These are phyloP conservation scores for Austropuccinia psidii DNA, from an alignment of 1,284 basidiomycete species.

Conservation along the genomic window DNA sequence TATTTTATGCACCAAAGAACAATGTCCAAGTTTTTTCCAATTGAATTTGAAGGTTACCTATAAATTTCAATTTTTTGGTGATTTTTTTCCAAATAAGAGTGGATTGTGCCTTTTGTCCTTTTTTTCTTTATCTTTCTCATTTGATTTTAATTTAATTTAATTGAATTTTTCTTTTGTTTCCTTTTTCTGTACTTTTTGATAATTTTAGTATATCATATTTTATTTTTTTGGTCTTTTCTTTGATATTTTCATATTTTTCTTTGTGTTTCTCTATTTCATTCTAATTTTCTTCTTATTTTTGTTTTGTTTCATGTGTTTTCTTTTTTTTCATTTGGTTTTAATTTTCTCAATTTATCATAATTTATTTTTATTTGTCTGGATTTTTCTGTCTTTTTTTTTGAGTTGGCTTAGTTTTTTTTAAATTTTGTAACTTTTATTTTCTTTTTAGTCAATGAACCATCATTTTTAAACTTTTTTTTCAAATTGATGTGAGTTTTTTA, in stretches of 20 bases:
- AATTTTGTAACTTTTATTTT: neutral
- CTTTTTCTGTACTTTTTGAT: neutral
- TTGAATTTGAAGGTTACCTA: too few relatives aligned
- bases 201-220: neutral
- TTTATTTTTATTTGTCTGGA: neutral
- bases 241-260: neutral
- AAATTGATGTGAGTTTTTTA: too few relatives aligned
- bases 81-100: too few relatives aligned
- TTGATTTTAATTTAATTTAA: neutral
- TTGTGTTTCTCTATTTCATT: neutral
- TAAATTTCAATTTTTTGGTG: too few relatives aligned
- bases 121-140: neutral
- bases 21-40: too few relatives aligned
- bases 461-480: too few relatives aligned
- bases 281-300: neutral
- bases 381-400: neutral
- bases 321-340: constrained; percentile 2
- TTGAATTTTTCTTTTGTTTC: neutral
- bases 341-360: neutral
- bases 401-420: neutral
- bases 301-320: neutral
- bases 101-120: too few relatives aligned
- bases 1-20: too few relatives aligned
- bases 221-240: neutral
- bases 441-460: neutral